These are phyloP conservation scores for Nicotiana sylvestris DNA, from an alignment of 257 asterid genomes.

Conservation along the genomic window DNA sequence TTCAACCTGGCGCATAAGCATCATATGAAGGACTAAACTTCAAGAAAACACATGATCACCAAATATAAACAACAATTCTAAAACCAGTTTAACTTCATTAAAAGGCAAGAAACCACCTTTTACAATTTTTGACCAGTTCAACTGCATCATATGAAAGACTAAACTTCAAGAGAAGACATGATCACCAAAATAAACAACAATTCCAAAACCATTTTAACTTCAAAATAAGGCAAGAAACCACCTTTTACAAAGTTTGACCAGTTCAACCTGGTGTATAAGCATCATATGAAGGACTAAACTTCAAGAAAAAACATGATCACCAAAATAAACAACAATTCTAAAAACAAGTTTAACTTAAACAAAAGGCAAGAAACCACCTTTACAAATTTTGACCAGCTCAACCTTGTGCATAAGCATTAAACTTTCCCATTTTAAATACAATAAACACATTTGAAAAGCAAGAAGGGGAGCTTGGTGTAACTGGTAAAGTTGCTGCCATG, in stretches of 20 bases:
- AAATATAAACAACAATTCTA: not conserved
- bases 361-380: not conserved
- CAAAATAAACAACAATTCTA: not conserved
- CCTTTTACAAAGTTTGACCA: not conserved
- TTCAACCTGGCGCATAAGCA: not conserved
- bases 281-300: not conserved
- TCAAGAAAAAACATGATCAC: not conserved
- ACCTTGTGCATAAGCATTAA: not conserved
- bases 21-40: too few species aligned
- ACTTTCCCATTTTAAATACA: not conserved
- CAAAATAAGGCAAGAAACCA: not conserved
- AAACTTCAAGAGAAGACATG: not conserved
- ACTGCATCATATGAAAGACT: not conserved
- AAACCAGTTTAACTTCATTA: not conserved
- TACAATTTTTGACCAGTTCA: constrained; percentile 1
- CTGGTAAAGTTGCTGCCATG: too few species aligned
- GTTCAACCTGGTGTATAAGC: not conserved
- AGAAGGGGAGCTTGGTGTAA: not conserved
- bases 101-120: not conserved
- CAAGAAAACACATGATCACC: not conserved
- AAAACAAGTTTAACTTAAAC: constrained; percentile 2
- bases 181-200: not conserved
- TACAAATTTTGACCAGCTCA: not conserved
- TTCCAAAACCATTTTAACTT: not conserved
- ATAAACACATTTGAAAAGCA: not conserved